Conservation (phyloP, 1,284 basidiomycete species). For the Volvariella volvacea region DNA sequence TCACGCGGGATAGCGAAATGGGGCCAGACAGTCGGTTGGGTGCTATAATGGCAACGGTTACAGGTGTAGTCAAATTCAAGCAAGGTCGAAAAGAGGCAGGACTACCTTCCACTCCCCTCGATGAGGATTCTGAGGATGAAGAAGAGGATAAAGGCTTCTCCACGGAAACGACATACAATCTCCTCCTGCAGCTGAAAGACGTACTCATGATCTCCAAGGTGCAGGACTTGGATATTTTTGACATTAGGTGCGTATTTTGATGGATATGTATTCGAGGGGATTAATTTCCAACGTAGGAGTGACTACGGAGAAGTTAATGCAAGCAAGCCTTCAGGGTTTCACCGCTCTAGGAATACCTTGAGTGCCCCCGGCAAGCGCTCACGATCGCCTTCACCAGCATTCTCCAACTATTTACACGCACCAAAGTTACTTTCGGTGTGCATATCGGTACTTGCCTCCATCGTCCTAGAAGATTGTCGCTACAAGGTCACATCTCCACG, state of each 20-base stretch:
- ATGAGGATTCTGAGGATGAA: slow-evolving; percentile 48
- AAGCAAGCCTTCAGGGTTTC: no score
- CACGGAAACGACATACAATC: slow-evolving; percentile 54
- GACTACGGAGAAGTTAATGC: no score
- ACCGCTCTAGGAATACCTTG: slow-evolving; percentile 33
- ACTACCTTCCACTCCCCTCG: slow-evolving; percentile 8
- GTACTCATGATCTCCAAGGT: slow-evolving; percentile 47
- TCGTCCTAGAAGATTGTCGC: slow-evolving; percentile 64
- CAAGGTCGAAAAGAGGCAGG: slow-evolving; percentile 9
- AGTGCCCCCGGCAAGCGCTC: slow-evolving; percentile 31
- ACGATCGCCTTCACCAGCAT: slow-evolving; percentile 43
- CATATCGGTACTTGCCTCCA: slow-evolving; percentile 53
- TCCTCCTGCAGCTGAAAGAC: slow-evolving; percentile 56
- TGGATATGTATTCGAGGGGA: no score
- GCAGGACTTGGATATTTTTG: slow-evolving; percentile 53
- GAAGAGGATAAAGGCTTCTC: slow-evolving; percentile 34
- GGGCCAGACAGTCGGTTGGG: slow-evolving; percentile 28
- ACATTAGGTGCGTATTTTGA: slow-evolving; percentile 34
- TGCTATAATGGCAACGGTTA: slow-evolving; percentile 37
- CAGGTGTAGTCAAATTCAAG: slow-evolving; percentile 33
- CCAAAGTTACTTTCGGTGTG: slow-evolving; percentile 52
- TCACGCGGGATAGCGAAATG: slow-evolving; percentile 21
- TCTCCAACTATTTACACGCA: slow-evolving; percentile 23
- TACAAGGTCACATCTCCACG: slow-evolving; percentile 49
- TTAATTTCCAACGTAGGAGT: no score